Evolutionary conservation across 768 basidiomycete species (phyloP), one percentile per base, ranked within the genome.

Genomic region (Cyclocybe cylindracea): DNA sequence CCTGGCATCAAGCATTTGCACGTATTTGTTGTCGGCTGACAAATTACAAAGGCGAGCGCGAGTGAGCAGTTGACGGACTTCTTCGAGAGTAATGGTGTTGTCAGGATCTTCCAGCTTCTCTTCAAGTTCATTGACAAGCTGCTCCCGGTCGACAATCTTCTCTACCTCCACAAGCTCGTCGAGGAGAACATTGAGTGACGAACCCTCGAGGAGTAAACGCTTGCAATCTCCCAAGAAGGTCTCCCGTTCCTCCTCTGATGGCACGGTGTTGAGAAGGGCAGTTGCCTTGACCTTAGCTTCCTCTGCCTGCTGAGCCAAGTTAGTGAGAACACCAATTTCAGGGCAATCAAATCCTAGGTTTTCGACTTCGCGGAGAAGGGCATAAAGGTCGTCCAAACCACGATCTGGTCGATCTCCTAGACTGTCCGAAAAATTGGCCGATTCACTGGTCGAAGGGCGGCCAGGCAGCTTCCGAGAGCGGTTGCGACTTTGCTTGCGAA

Each of bases 291-390:
- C 60, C 59, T 80, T 84, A 42, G 80, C 79, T 35, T 84, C 81
- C 60, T 91, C 86, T 5, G 89, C 85, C 53, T 83, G 80, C 41
- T 78, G 69, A 6, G 79, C 83, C 36, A 91, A 70, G 11, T 61
- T 66, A 42, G 72, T 76, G 29, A 92, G 78, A 5, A 70, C 63
- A 10, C 64, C 70, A 29, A 93, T 86, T 68, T 97, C 94, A 4
- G 82, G 80, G 41, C 85, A 81, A 54, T 96, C 92, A 59, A 97
- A 97, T 0, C 92, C 91, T 10, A 97, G 79, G 7, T 68, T 75
- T 48, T 90, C 84, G 5, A 89, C 91, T 61, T 94, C 86, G 3
- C 70, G 63, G 11, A 97, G 70, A 9, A 95, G 72, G 2, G 74
- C 71, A 57, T 87, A 82, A 7, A 96, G 77, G 55, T 91, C 89